Conservation (phyloP, 306 rosid genomes). For the Fragaria vesca region DNA sequence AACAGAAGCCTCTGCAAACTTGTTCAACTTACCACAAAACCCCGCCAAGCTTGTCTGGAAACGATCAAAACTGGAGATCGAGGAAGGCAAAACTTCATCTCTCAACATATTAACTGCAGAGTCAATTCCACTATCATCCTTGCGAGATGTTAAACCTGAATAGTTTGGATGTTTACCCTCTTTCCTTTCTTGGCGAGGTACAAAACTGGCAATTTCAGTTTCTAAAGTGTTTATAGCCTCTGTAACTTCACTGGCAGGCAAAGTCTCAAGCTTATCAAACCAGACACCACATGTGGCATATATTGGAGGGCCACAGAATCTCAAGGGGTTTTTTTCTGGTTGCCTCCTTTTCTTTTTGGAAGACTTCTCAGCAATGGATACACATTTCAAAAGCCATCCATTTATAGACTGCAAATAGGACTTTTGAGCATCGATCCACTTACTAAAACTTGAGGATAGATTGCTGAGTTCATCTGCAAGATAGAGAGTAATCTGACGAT, state of each 20-base stretch:
- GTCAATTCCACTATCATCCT: constrained; percentile 41
- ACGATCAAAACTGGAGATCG: constrained; percentile 54
- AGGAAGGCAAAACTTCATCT: constrained; percentile 53
- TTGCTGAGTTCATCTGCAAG: constrained; percentile 69
- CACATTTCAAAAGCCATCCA: constrained; percentile 83
- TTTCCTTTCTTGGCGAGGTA: constrained; percentile 72
- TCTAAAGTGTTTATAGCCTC: constrained; percentile 67
- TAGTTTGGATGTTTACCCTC: constrained; percentile 44
- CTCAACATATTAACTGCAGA: constrained; percentile 40
- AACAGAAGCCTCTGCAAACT: constrained; percentile 61
- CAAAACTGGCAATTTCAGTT: constrained; percentile 50
- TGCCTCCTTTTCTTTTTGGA: constrained; percentile 50
- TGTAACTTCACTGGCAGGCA: constrained; percentile 51
- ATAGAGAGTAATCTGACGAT: constrained; percentile 52
- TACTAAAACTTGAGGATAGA: constrained; percentile 58
- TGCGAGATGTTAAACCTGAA: constrained; percentile 38
- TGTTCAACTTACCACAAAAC: constrained; percentile 49
- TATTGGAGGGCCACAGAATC: constrained; percentile 62
- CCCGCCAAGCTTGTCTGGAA: constrained; percentile 56
- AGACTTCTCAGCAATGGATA: constrained; percentile 41
- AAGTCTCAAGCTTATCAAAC: constrained; percentile 43
- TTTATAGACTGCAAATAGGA: constrained; percentile 61
- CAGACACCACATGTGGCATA: constrained; percentile 58
- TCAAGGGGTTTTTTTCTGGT: constrained; percentile 22
- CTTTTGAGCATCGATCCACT: constrained; percentile 85